These are phyloP conservation scores for Extremus antarcticus DNA, from an alignment of 495 filamentous ascomycete species.

Conservation along the genomic window DNA sequence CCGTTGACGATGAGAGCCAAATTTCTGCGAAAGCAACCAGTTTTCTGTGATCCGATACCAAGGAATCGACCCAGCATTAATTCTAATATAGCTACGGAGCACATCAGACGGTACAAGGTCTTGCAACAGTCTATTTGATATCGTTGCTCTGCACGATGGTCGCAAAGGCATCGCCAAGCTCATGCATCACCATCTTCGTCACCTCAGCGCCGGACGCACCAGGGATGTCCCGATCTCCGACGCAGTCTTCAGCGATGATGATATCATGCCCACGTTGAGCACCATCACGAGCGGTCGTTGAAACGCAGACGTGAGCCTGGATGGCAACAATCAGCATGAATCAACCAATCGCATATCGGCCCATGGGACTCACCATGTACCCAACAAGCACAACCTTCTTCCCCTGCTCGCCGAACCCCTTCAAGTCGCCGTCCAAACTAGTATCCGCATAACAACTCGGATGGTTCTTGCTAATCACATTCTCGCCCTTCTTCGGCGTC, in stretches of 20 bases:
- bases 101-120: not conserved
- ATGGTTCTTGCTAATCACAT: slow-evolving; percentile 37
- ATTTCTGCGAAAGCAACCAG: not conserved
- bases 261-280: slow-evolving; percentile 49
- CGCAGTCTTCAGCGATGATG: slow-evolving; percentile 42
- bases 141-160: slow-evolving; percentile 28
- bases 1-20: not conserved
- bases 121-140: slow-evolving; percentile 21
- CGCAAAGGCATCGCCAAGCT: slow-evolving; percentile 30
- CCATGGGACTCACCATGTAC: slow-evolving; percentile 34
- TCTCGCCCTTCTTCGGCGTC: slow-evolving; percentile 36
- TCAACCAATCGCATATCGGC: no score
- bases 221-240: slow-evolving; percentile 50
- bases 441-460: slow-evolving; percentile 41
- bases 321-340: slow-evolving; percentile 6
- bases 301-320: slow-evolving; percentile 51
- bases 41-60: not conserved
- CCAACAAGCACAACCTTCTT: slow-evolving; percentile 44
- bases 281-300: slow-evolving; percentile 46
- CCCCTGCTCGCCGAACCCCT: slow-evolving; percentile 26
- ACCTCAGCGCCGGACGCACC: slow-evolving; percentile 31
- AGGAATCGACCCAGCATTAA: not conserved
- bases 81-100: not conserved
- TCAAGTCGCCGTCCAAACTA: slow-evolving; percentile 33
- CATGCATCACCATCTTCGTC: slow-evolving; percentile 27